A percentile compares a stretch with the other conserved stretches of the same genome.
These are phyloP conservation scores for Aspergillus sp. DNA, from an alignment of 2,329 filamentous ascomycete genomes.

Conservation along the genomic window DNA sequence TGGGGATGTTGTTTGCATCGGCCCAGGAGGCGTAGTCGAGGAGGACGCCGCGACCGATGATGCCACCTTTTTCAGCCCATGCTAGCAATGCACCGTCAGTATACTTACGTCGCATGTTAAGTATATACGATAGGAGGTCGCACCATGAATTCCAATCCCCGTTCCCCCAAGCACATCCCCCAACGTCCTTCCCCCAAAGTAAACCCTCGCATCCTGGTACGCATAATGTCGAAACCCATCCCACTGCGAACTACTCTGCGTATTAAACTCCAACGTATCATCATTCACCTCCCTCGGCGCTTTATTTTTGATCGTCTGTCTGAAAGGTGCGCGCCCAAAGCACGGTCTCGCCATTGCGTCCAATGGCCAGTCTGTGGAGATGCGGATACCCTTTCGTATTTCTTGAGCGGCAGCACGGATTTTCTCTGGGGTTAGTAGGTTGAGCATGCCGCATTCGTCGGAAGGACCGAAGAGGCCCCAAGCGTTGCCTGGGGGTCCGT, in stretches of 20 bases:
- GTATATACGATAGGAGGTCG: not conserved
- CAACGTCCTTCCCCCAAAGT: slow-evolving; percentile 37
- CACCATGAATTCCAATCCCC: slow-evolving; percentile 39
- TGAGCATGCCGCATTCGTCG: slow-evolving; percentile 51
- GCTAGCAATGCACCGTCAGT: slow-evolving; percentile 14
- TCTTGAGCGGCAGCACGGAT: slow-evolving; percentile 38
- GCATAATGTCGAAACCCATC: slow-evolving; percentile 35
- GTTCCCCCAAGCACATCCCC: slow-evolving; percentile 30
- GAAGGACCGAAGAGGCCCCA: slow-evolving; percentile 50
- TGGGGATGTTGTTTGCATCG: slow-evolving; percentile 26
- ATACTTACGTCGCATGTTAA: not conserved
- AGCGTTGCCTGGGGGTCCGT: slow-evolving; percentile 47
- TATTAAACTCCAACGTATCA: slow-evolving; percentile 54
- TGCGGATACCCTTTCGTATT: slow-evolving; percentile 34
- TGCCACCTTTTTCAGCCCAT: slow-evolving; percentile 33
- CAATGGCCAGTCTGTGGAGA: slow-evolving; percentile 57
- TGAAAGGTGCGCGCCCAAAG: slow-evolving; percentile 51
- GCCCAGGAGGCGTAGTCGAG: slow-evolving; percentile 43
- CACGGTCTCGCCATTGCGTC: slow-evolving; percentile 48
- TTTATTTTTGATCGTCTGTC: slow-evolving; percentile 49
- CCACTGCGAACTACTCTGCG: slow-evolving; percentile 52
- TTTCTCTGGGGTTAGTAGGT: slow-evolving; percentile 47
- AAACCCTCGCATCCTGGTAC: slow-evolving; percentile 36
- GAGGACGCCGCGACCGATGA: slow-evolving; percentile 44
- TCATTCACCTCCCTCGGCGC: slow-evolving; percentile 51